Percentiles rank a stretch among this genome's conserved stretches.
These are phyloP conservation scores for Chiua virens DNA, from an alignment of 768 basidiomycete species.

Conservation along the genomic window DNA sequence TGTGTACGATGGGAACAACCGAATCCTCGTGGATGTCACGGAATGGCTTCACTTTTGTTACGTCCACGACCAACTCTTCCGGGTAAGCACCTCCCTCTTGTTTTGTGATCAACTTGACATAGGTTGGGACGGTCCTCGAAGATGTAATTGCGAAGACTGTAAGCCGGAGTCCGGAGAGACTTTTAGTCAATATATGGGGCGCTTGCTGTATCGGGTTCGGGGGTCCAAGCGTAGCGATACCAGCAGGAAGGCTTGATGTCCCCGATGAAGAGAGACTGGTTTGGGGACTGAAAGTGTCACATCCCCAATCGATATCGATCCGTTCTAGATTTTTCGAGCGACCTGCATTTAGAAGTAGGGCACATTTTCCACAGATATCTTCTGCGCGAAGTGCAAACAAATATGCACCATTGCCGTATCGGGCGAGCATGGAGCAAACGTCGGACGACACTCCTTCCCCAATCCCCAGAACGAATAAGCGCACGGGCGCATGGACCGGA, in stretches of 20 bases:
- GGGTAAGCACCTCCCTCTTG: slow-evolving; percentile 23
- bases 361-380: slow-evolving; percentile 49
- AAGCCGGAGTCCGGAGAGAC: slow-evolving; percentile 37
- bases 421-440: slow-evolving; percentile 54
- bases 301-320: slow-evolving; percentile 51
- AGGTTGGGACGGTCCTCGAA: slow-evolving; percentile 20
- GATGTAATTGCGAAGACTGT: slow-evolving; percentile 35
- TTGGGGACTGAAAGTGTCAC: neutral
- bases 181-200: slow-evolving; percentile 29
- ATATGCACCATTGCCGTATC: slow-evolving; percentile 50
- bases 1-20: slow-evolving; percentile 44
- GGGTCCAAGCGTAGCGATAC: slow-evolving; percentile 31
- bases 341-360: slow-evolving; percentile 51
- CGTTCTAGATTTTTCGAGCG: slow-evolving; percentile 45
- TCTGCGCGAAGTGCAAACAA: slow-evolving; percentile 48
- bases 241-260: slow-evolving; percentile 7
- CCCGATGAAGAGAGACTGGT: slow-evolving; percentile 10
- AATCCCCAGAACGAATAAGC: slow-evolving; percentile 61
- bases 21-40: slow-evolving; percentile 12
- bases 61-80: slow-evolving; percentile 16
- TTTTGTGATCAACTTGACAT: slow-evolving; percentile 29
- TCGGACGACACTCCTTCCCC: slow-evolving; percentile 49
- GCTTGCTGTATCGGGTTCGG: slow-evolving; percentile 37
- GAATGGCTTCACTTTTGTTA: slow-evolving; percentile 29
- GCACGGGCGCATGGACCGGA: slow-evolving; percentile 33